phyloP scores from a whole-genome alignment of 2,329 filamentous ascomycete species.

The Hansfordia pulvinata region DNA sequence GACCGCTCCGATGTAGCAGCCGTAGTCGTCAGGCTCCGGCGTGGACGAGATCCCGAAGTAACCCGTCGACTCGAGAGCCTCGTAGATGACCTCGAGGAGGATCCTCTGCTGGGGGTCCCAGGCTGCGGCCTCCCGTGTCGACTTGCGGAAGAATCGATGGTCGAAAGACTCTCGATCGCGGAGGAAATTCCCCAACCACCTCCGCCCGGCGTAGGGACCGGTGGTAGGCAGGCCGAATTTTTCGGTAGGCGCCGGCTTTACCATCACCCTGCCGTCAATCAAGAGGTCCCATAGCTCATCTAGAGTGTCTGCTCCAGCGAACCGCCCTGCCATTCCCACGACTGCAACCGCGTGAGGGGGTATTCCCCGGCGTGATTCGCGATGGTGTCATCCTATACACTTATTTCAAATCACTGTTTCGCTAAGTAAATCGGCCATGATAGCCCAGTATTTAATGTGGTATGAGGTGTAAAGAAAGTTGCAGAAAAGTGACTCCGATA shows the following conservation, averaged over 20 bases:
- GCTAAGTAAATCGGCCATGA: no score
- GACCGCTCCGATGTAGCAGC: no score
- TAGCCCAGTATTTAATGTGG: no score
- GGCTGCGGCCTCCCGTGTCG: slow-evolving; percentile 6
- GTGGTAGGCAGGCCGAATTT: slow-evolving; percentile 10
- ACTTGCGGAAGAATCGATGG: slow-evolving; percentile 13
- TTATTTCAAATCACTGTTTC: no score
- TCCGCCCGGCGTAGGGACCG: slow-evolving; percentile 8
- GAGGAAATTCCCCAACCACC: slow-evolving; percentile 13
- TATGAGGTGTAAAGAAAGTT: no score
- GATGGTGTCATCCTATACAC: no score
- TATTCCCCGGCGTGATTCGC: no score
- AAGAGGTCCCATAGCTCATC: slow-evolving; percentile 20
- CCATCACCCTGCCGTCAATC: slow-evolving; percentile 14
- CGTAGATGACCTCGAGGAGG: slow-evolving; percentile 10
- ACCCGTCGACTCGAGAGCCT: slow-evolving; percentile 13
- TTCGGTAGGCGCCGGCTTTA: slow-evolving; percentile 10
- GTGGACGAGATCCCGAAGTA: slow-evolving; percentile 12
- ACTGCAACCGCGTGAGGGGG: no score
- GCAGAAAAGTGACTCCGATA: no score
- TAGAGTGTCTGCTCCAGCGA: slow-evolving; percentile 18
- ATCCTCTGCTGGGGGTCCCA: slow-evolving; percentile 9
- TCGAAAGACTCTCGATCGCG: slow-evolving; percentile 12
- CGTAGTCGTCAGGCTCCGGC: no score
- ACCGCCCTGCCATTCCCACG: slow-evolving; percentile 20